Evolutionary conservation across 495 filamentous ascomycete species (phyloP).

Genomic region (Aeminium ludgeri): DNA sequence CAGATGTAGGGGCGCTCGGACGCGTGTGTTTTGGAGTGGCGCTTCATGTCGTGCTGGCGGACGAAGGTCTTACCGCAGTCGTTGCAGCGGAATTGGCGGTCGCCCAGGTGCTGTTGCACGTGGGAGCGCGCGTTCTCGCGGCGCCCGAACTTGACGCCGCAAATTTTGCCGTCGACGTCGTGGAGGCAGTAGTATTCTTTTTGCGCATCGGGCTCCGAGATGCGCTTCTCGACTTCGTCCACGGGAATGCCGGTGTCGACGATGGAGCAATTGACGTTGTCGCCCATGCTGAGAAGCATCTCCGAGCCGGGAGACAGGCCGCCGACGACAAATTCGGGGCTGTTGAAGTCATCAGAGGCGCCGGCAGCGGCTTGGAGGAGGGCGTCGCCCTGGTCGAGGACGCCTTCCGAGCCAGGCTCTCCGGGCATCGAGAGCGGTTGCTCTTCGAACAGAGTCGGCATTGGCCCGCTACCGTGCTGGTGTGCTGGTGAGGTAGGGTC

Average conservation of each 20-base stretch:
- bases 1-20: conserved; percentile 86
- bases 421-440: background rate
- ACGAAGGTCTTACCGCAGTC: conserved; percentile 88
- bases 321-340: conserved; percentile 27
- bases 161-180: conserved; percentile 34
- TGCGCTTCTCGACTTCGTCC: conserved; percentile 74
- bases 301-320: conserved; percentile 16
- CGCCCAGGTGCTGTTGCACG: conserved; percentile 91
- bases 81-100: conserved; percentile 80
- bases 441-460: conserved; percentile 17
- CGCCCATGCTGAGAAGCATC: conserved; percentile 14
- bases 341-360: conserved; percentile 26
- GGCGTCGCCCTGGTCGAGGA: background rate
- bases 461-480: conserved; percentile 3
- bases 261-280: conserved; percentile 23
- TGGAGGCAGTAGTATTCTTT: conserved; percentile 80
- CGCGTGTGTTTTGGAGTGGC: conserved; percentile 90
- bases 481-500: conserved; percentile 9
- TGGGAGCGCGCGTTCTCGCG: conserved; percentile 98
- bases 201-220: conserved; percentile 56
- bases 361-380: conserved; percentile 29
- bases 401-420: background rate
- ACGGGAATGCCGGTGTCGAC: conserved; percentile 63
- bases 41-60: conserved; percentile 88
- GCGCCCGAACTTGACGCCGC: conserved; percentile 69